These are phyloP conservation scores for Plasmodium fragile DNA, from an alignment of 169 alveolate species.

Conservation along the genomic window DNA sequence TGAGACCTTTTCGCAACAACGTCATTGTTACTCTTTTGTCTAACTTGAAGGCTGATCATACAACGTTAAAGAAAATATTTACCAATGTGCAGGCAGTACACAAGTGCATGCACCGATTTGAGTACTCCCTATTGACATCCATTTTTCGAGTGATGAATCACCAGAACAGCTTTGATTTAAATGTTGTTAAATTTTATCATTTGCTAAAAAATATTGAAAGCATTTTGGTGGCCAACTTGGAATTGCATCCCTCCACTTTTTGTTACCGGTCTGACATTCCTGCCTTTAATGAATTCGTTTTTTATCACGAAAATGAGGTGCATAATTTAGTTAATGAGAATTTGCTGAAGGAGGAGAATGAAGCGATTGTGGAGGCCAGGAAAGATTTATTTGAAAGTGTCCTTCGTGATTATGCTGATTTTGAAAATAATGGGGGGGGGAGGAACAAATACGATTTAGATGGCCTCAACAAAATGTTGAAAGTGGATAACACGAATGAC, in stretches of 20 bases:
- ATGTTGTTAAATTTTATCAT: slow-evolving; percentile 63
- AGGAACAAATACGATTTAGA: slow-evolving; percentile 16
- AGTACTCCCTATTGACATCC: slow-evolving; percentile 43
- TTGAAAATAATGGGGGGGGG: not conserved
- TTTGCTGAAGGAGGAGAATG: slow-evolving; percentile 10
- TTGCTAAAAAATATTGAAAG: slow-evolving; percentile 32
- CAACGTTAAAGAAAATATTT: slow-evolving; percentile 43
- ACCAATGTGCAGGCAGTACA: slow-evolving; percentile 32
- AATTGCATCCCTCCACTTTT: slow-evolving; percentile 4
- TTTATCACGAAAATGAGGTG: slow-evolving; percentile 40
- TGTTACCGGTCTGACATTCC: slow-evolving; percentile 4
- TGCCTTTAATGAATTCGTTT: slow-evolving; percentile 53
- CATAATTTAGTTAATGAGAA: slow-evolving; percentile 35
- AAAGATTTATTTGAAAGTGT: slow-evolving; percentile 7
- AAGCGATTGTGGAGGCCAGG: slow-evolving; percentile 15
- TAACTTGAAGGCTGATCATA: slow-evolving; percentile 72
- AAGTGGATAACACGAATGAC: slow-evolving; percentile 61
- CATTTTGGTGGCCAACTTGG: slow-evolving; percentile 30
- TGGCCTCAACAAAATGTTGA: not conserved
- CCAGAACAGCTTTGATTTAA: slow-evolving; percentile 62
- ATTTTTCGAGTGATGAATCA: slow-evolving; percentile 68
- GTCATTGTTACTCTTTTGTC: slow-evolving; percentile 62
- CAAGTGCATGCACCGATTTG: slow-evolving; percentile 42
- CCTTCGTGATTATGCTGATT: slow-evolving; percentile 10
- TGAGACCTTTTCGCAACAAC: slow-evolving; percentile 66